These are phyloP conservation scores for Ogataea dorogensis DNA, from an alignment of 805 yeast genomes.

Conservation along the genomic window DNA sequence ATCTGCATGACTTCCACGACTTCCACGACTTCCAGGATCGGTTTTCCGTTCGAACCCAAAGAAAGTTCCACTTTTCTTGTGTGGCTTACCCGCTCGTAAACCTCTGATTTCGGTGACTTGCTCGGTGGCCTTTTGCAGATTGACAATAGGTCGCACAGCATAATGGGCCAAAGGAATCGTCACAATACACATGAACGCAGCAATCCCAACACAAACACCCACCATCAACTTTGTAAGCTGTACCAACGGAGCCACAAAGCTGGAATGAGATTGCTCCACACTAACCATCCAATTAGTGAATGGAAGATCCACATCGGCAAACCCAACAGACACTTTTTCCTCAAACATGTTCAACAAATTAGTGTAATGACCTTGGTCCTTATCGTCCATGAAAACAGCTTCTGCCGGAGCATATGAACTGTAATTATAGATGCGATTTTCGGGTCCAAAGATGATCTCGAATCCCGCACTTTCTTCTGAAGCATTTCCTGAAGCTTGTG, in stretches of 20 bases:
- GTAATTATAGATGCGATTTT: conserved; percentile 8
- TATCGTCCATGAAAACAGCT: conserved; percentile 18
- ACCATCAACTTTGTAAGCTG: conserved; percentile 65
- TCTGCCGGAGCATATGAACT: conserved; percentile 25
- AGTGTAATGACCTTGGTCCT: conserved; percentile 41
- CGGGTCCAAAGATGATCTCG: conserved; percentile 40
- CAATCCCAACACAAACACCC: conserved; percentile 77
- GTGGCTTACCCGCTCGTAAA: conserved; percentile 17
- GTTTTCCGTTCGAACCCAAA: conserved; percentile 15
- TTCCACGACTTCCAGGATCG: not conserved
- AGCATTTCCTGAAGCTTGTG: too few species aligned
- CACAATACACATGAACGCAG: conserved; percentile 67
- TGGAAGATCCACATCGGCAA: conserved; percentile 42
- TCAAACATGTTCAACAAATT: conserved; percentile 38
- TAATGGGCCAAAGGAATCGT: conserved; percentile 82
- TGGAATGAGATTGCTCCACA: conserved; percentile 59
- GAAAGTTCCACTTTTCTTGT: conserved; percentile 22
- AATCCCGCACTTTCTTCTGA: conserved; percentile 40
- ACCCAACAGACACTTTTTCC: conserved; percentile 54
- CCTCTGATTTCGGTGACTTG: conserved; percentile 49
- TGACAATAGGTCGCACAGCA: conserved; percentile 80
- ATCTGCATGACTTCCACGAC: not conserved
- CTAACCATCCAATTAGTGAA: conserved; percentile 68
- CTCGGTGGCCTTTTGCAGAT: conserved; percentile 80
- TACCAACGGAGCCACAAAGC: conserved; percentile 60